A percentile compares a stretch with the other conserved stretches of the same genome.
Conservation (phyloP, 345 rosid genomes). For the Anacardium occidentale region DNA sequence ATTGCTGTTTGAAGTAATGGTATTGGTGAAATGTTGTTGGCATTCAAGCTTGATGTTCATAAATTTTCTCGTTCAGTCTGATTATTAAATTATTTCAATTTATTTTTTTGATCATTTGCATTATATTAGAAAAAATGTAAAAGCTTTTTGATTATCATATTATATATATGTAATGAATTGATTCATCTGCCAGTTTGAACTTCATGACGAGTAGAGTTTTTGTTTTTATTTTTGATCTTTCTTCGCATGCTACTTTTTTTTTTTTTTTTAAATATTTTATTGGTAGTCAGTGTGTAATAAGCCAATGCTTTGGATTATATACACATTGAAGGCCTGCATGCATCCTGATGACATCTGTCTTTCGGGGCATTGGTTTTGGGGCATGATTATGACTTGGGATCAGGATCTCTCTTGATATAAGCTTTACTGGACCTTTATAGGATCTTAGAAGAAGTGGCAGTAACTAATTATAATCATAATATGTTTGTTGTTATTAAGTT, state of each 20-base stretch:
- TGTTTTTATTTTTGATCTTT: not conserved
- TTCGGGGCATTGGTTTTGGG: not conserved
- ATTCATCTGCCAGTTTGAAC: not conserved
- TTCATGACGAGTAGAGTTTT: not conserved
- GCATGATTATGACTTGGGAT: not conserved
- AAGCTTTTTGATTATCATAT: not conserved
- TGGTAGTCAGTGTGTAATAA: constrained; percentile 7
- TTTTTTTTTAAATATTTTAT: too few relatives aligned
- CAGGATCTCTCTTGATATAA: not conserved
- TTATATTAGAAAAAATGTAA: not conserved
- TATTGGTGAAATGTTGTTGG: not conserved
- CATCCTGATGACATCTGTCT: not conserved
- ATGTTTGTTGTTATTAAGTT: too few relatives aligned
- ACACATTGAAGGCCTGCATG: not conserved
- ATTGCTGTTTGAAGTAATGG: not conserved
- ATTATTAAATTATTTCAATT: not conserved
- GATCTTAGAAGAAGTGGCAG: too few relatives aligned
- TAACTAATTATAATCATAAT: too few relatives aligned
- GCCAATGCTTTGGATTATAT: not conserved
- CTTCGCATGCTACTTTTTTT: too few relatives aligned
- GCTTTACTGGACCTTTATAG: too few relatives aligned
- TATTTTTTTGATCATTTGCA: not conserved
- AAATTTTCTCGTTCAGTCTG: not conserved
- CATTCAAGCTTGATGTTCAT: not conserved
- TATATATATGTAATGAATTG: not conserved